Evolutionary conservation across 257 asterid species (phyloP), one percentile per base, ranked within the genome.

Genomic region (Lantana camara): DNA sequence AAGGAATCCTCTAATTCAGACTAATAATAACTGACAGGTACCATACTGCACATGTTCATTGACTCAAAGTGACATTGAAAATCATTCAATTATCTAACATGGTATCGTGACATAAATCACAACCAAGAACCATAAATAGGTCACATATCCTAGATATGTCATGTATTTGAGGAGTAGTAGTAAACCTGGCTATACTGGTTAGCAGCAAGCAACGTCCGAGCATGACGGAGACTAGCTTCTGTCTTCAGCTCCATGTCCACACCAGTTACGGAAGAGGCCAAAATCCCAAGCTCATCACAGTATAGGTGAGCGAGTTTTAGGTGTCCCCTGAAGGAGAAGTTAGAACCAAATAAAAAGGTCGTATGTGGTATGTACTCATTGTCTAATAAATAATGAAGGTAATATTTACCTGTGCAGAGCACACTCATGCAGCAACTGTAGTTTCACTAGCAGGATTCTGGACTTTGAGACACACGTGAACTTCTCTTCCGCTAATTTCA

Each of bases 211-310:
- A 93, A 60, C 38, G 95, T 93, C 30, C 95, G 90, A 73, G 97
- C 96, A 85, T 85, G 86, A 60, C 96, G 95, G 55, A 93, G 81
- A 50, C 89, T 85, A 50, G 96, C 86, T 83, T 93, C 95, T 14
- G 84, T 75, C 80, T 93, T 93, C 51, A 93, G 80, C 76, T 90
- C 96, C 96, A 93, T 88, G 84, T 93, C 97, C 56, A 90, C 95
- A 12, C 97, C 96, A 73, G 80, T 83, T 40, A 84, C 94, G 27
- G 95, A 77, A 71, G 97, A 93, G 38, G 97, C 95, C 83, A 90
- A 75, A 70, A 78, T 95, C 54, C 97, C 95, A 57, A 93, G 82
- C 66, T 93, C 95, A 73, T 84, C 84, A 65, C 97, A 82, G 73
- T 87, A 76, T 61, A 79, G 86, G 60, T 93, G 97, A 60, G 99